Conservation (phyloP, 306 rosid species). For the Fragaria vesca region DNA sequence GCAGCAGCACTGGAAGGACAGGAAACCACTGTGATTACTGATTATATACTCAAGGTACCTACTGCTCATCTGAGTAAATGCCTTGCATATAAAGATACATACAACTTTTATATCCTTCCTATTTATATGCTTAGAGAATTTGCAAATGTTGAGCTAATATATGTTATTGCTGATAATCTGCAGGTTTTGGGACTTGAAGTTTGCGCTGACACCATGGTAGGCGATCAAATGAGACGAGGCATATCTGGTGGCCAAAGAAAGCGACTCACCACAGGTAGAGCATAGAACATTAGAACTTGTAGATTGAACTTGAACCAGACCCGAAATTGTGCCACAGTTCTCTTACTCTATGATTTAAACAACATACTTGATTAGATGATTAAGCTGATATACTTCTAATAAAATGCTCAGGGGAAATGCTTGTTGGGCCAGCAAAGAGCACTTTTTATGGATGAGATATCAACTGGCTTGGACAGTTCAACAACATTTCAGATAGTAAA, state of each 20-base stretch:
- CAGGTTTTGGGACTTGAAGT: constrained; percentile 50
- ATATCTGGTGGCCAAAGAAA: constrained; percentile 50
- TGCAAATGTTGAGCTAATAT: not conserved
- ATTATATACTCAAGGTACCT: constrained; percentile 45
- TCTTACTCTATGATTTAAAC: not conserved
- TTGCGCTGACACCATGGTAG: constrained; percentile 53
- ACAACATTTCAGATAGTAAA: constrained; percentile 53
- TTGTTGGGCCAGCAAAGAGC: constrained; percentile 57
- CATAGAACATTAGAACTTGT: not conserved
- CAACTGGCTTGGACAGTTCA: constrained; percentile 58
- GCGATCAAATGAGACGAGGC: constrained; percentile 50
- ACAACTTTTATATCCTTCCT: not conserved
- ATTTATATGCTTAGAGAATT: not conserved
- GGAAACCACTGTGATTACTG: constrained; percentile 41
- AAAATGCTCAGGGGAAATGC: constrained; percentile 43
- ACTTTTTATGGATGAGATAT: constrained; percentile 62
- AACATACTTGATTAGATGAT: not conserved
- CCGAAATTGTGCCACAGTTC: not conserved
- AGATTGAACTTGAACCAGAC: not conserved
- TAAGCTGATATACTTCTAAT: not conserved
- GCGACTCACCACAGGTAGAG: constrained; percentile 42
- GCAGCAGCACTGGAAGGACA: constrained; percentile 48
- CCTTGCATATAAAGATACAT: not conserved
- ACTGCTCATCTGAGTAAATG: not conserved
- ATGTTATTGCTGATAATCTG: not conserved